Base-by-base conservation (phyloP, 768 basidiomycete genomes). In the Mycena rebaudengoi region DNA sequence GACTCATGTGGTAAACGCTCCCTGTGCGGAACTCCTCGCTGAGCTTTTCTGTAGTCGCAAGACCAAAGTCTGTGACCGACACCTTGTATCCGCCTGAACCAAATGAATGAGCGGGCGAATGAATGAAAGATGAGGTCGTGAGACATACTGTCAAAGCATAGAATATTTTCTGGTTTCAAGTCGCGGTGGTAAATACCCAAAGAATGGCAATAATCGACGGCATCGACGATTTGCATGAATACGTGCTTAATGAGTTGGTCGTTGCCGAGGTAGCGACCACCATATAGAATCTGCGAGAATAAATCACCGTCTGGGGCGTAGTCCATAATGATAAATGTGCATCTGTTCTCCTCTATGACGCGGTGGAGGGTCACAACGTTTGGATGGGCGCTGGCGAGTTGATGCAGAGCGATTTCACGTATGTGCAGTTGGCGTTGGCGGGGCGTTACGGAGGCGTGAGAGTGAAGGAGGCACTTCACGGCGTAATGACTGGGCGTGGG, bases 1-100 rank as follows among this genome's bases (percentile, higher is more conserved):
- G 96, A 72, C 94, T 96, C 92, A 99, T 96, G 78, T 98, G 97
- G 77, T 95, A 98, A n/a, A 96, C 88, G 70, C 94, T 96, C n/a
- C 96, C 96, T 33, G 96, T 98, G 52, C 94, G 88, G 77, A 96
- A 95, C 76, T 99, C 96, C 56, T 86, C 86, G 70, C 94, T 95
- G 57, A 86, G 81, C 72, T 86, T 87, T 66, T 97, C 95, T 21
- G 91, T 91, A 5, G 96, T 98, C 3, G 96, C 91, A 7, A 99
- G 86, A 23, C 97, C 97, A 76, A 99, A 99, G 79, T 99, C 97
- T 35, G 96, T 96, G 65, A 99, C 86, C 52, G 93, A 90, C 53
- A 98, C 86, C 51, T 87, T 83, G 67, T 84, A 81, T 48, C 95
- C 96, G 66, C 85, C 66, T 68, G 56, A 32, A 10, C 21, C n/a